Percentiles rank a stretch among this genome's conserved stretches.
These are phyloP conservation scores for Haplosporangium sp. DNA, from an alignment of 371 early-diverging fungal genomes.

Conservation along the genomic window DNA sequence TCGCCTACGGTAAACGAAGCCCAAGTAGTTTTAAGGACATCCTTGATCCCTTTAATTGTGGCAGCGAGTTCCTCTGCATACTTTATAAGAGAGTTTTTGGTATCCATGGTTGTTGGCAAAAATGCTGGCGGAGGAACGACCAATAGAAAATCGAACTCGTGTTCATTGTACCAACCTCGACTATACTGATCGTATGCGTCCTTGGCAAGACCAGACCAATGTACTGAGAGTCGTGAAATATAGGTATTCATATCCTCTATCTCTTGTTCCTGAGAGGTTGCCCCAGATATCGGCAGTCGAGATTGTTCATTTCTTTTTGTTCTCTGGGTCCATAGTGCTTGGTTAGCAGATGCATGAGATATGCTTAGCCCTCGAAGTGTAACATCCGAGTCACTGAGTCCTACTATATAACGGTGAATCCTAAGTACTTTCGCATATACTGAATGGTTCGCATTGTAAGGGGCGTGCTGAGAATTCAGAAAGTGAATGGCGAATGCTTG, in stretches of 20 bases:
- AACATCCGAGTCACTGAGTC: slow-evolving; percentile 78
- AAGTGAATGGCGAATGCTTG: slow-evolving; percentile 70
- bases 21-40: slow-evolving; percentile 50
- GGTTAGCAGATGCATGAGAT: slow-evolving; percentile 49
- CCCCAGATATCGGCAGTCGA: slow-evolving; percentile 1
- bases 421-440: slow-evolving; percentile 75
- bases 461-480: slow-evolving; percentile 62
- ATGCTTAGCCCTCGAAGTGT: slow-evolving; percentile 61
- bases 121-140: slow-evolving; percentile 45
- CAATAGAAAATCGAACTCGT: slow-evolving; percentile 58
- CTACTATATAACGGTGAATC: slow-evolving; percentile 71
- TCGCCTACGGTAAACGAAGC: slow-evolving; percentile 52
- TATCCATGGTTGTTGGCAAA: slow-evolving; percentile 46
- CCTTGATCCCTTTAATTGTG: slow-evolving; percentile 29
- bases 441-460: slow-evolving; percentile 60
- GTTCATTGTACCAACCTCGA: slow-evolving; percentile 65
- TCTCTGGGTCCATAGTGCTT: slow-evolving; percentile 45
- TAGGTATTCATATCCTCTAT: slow-evolving; percentile 32
- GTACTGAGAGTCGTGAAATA: slow-evolving; percentile 44
- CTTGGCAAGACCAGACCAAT: slow-evolving; percentile 51
- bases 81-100: slow-evolving; percentile 49
- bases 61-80: slow-evolving; percentile 39
- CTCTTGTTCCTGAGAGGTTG: slow-evolving; percentile 7
- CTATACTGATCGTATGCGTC: slow-evolving; percentile 57
- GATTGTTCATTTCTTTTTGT: slow-evolving; percentile 35